Conservation (phyloP, 352 stramenopile genomes). For the Phytopythium montanum region DNA sequence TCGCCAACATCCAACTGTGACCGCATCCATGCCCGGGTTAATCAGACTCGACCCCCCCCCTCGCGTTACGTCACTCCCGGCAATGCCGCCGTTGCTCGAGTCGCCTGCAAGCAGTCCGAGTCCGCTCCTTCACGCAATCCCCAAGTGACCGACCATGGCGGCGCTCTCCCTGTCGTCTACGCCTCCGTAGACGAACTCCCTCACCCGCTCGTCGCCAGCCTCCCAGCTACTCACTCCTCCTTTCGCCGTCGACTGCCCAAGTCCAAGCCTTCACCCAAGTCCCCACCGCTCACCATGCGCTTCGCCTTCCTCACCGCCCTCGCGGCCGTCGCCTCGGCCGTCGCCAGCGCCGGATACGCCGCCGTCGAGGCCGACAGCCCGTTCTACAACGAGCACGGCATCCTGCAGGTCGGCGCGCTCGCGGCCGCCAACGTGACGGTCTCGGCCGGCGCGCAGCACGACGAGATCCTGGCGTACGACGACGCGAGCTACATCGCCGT, state of each 20-base stretch:
- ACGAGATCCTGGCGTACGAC: slow-evolving; percentile 20
- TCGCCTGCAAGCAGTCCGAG: too few species aligned
- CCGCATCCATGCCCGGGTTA: neutral
- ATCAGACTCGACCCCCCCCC: neutral
- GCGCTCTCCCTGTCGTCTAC: neutral
- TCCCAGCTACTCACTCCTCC: slow-evolving; percentile 4
- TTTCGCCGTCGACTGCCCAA: slow-evolving; percentile 7
- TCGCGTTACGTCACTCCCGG: neutral
- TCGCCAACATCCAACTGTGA: neutral
- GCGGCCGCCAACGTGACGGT: slow-evolving; percentile 15
- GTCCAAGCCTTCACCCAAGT: neutral
- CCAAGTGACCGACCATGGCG: neutral
- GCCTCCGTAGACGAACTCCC: neutral
- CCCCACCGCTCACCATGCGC: slow-evolving; percentile 9
- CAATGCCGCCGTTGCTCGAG: neutral
- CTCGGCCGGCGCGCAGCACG: slow-evolving; percentile 5
- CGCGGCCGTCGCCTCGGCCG: slow-evolving; percentile 9
- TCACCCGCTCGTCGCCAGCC: too few species aligned
- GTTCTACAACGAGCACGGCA: slow-evolving; percentile 20
- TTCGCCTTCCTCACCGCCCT: slow-evolving; percentile 15
- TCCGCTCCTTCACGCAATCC: neutral
- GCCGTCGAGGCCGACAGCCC: slow-evolving; percentile 11
- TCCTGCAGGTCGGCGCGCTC: slow-evolving; percentile 17
- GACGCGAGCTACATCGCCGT: slow-evolving; percentile 30
- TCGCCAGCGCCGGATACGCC: slow-evolving; percentile 4